A percentile compares a stretch with the other conserved stretches of the same genome.
These are phyloP conservation scores for Xerocomus brunneocitrinus DNA, from an alignment of 768 basidiomycete genomes.

Conservation along the genomic window DNA sequence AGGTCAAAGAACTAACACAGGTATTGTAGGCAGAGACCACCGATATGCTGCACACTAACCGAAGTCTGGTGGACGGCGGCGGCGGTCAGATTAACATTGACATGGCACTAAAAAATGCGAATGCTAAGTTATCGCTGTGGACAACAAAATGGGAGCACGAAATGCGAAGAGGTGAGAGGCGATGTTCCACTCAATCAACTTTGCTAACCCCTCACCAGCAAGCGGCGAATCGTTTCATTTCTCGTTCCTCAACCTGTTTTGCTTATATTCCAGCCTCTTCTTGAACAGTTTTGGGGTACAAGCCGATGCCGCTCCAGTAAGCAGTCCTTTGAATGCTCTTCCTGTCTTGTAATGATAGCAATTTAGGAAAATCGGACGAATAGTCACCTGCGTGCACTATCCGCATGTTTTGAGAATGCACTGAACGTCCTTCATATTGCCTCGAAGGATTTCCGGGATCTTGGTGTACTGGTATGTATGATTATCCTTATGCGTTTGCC, in stretches of 20 bases:
- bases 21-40: constrained; percentile 65
- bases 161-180: constrained; percentile 58
- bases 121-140: constrained; percentile 70
- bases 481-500: constrained; percentile 30
- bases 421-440: constrained; percentile 67
- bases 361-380: constrained; percentile 51
- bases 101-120: constrained; percentile 65
- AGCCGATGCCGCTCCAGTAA: constrained; percentile 52
- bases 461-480: constrained; percentile 65
- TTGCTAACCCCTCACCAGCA: constrained; percentile 37
- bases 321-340: constrained; percentile 21
- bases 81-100: constrained; percentile 71
- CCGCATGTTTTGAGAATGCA: constrained; percentile 71
- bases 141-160: constrained; percentile 65
- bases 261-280: constrained; percentile 74
- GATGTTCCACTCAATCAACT: not conserved
- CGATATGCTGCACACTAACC: constrained; percentile 61
- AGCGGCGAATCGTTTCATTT: constrained; percentile 73
- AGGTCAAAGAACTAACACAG: not conserved
- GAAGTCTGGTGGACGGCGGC: constrained; percentile 38
- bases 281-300: constrained; percentile 82
- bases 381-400: constrained; percentile 64
- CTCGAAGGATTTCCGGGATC: constrained; percentile 64
- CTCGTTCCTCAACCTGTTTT: constrained; percentile 70
- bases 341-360: not conserved